Evolutionary conservation across 2,329 filamentous ascomycete genomes (phyloP).

Genomic region (Cercospora beticola): DNA sequence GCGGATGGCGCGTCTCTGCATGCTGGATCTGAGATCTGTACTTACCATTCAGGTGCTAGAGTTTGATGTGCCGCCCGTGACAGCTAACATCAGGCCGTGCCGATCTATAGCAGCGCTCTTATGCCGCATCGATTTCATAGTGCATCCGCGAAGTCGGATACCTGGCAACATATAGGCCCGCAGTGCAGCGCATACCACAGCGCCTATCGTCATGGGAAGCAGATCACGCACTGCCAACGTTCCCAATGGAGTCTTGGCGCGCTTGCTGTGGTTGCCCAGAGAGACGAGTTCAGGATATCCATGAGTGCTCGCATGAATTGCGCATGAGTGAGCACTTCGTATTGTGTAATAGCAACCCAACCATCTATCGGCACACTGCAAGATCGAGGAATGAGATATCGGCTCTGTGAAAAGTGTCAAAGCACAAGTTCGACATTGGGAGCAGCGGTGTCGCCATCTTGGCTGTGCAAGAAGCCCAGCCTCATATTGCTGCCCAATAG

Average conservation of each 20-base stretch:
- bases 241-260: not conserved
- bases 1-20: slow-evolving; percentile 2
- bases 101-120: not conserved
- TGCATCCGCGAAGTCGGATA: not conserved
- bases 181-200: not conserved
- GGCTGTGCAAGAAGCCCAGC: not conserved
- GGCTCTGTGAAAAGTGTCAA: not conserved
- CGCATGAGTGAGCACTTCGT: not conserved
- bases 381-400: not conserved
- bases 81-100: slow-evolving; percentile 1
- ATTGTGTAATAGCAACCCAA: not conserved
- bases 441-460: not conserved
- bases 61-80: slow-evolving; percentile 10
- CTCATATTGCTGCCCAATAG: not conserved
- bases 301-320: not conserved
- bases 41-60: not conserved
- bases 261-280: not conserved
- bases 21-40: slow-evolving; percentile 1
- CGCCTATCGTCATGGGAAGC: not conserved
- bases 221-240: not conserved
- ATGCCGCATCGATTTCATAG: slow-evolving; percentile 2
- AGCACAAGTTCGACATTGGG: not conserved
- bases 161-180: not conserved
- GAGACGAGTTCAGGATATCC: not conserved
- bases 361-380: not conserved